Percentiles rank a stretch among this genome's conserved stretches.
phyloP scores from a whole-genome alignment of 179 eudicot genomes.

The Beta corolliflora region DNA sequence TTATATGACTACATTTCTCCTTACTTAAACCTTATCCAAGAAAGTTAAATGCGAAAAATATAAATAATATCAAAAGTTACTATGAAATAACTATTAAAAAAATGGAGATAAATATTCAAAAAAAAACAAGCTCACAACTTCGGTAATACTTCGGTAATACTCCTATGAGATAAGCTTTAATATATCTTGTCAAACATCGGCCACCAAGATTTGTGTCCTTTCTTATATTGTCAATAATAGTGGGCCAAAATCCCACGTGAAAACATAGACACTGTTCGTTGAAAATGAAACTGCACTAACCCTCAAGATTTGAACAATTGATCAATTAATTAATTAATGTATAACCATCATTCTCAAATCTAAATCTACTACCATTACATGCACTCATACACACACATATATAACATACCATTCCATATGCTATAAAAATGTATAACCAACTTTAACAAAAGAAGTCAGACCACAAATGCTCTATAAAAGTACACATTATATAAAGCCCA shows the following conservation, averaged over 20 bases:
- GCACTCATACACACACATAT: not conserved
- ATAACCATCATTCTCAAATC: not conserved
- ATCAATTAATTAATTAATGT: not conserved
- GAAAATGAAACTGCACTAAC: slow-evolving; percentile 14
- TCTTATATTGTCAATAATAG: not conserved
- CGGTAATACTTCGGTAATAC: no score
- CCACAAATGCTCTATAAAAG: not conserved
- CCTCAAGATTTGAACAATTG: not conserved
- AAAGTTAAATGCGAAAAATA: no score
- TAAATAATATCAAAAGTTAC: no score
- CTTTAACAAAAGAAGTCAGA: no score
- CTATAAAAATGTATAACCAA: not conserved
- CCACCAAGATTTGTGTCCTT: not conserved
- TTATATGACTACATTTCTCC: no score
- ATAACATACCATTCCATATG: not conserved
- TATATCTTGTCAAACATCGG: not conserved
- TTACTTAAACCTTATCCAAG: no score
- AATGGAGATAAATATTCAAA: no score
- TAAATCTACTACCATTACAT: not conserved
- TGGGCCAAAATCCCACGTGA: slow-evolving; percentile 29
- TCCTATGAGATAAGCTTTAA: not conserved
- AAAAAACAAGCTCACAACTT: no score
- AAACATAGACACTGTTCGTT: slow-evolving; percentile 7
- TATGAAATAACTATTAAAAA: no score
- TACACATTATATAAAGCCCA: not conserved